Conservation (phyloP, 495 filamentous ascomycete species). For the Lophium mytilinum region DNA sequence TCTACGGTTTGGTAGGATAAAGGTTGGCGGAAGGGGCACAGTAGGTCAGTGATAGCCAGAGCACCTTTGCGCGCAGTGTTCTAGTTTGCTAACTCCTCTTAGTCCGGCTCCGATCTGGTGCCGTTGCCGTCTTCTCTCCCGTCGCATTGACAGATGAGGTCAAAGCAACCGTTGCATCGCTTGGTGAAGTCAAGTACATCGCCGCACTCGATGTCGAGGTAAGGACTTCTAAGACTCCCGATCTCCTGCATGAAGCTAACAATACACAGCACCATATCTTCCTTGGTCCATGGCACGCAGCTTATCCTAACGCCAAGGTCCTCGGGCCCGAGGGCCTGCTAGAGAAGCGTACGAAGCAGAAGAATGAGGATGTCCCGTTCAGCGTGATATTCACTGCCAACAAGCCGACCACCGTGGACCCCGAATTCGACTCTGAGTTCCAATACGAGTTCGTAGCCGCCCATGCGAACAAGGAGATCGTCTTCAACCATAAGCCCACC, state of each 20-base stretch:
- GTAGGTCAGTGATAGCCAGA: constrained; percentile 49
- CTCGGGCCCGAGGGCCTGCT: constrained; percentile 78
- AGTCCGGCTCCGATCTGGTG: constrained; percentile 70
- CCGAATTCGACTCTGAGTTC: constrained; percentile 81
- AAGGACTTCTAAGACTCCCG: neutral
- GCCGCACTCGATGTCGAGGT: constrained; percentile 72
- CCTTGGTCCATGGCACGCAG: constrained; percentile 70
- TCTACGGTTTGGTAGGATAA: constrained; percentile 66
- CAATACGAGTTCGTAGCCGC: constrained; percentile 73
- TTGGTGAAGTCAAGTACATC: constrained; percentile 76
- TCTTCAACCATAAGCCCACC: constrained; percentile 75
- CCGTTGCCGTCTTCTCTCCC: constrained; percentile 86
- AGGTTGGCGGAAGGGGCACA: constrained; percentile 80
- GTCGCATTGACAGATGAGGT: constrained; percentile 72
- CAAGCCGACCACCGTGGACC: constrained; percentile 49
- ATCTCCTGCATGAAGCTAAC: neutral
- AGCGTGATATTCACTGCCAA: constrained; percentile 54
- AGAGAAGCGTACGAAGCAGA: constrained; percentile 65
- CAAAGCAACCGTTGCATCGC: constrained; percentile 52
- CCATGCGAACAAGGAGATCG: constrained; percentile 79
- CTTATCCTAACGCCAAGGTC: constrained; percentile 68
- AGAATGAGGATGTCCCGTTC: constrained; percentile 63
- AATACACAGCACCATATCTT: constrained; percentile 68
- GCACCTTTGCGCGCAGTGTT: neutral
- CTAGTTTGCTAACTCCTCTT: constrained; percentile 7